A percentile compares a stretch with the other conserved stretches of the same genome.
Conservation (phyloP, 176 grass and related monocot species). For the Poa annua region DNA sequence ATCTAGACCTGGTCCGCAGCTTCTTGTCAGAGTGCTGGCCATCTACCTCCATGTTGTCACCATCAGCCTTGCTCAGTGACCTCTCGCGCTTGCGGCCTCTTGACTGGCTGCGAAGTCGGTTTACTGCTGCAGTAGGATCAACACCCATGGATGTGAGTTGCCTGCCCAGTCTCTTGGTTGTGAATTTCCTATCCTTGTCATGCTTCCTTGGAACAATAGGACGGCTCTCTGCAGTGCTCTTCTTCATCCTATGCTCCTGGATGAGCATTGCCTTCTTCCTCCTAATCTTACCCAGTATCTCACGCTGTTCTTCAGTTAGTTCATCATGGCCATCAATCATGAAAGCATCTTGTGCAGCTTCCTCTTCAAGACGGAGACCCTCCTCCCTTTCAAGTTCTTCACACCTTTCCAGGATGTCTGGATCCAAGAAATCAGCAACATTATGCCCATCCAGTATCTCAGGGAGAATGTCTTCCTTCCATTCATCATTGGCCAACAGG, state of each 20-base stretch:
- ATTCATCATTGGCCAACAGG: constrained; percentile 68
- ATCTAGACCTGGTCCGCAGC: constrained; percentile 37
- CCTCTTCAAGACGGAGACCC: constrained; percentile 65
- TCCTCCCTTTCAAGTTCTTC: constrained; percentile 82
- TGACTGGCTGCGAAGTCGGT: constrained; percentile 42
- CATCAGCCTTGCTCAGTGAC: constrained; percentile 49
- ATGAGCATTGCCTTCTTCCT: constrained; percentile 70
- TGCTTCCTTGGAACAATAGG: constrained; percentile 74
- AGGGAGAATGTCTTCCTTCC: constrained; percentile 70
- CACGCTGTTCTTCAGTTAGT: constrained; percentile 52
- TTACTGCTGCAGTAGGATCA: constrained; percentile 49
- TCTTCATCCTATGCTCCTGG: constrained; percentile 84
- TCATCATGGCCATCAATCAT: constrained; percentile 72
- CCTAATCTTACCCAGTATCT: constrained; percentile 64
- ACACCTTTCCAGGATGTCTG: constrained; percentile 67
- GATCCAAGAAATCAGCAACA: constrained; percentile 80
- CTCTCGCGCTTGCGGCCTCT: constrained; percentile 72
- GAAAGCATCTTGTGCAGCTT: constrained; percentile 58
- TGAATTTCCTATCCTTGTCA: constrained; percentile 54
- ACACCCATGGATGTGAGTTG: constrained; percentile 61
- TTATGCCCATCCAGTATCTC: constrained; percentile 84
- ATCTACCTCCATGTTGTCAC: constrained; percentile 62
- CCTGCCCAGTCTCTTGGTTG: constrained; percentile 44
- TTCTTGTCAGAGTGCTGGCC: constrained; percentile 65
- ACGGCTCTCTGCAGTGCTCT: constrained; percentile 84